These are phyloP conservation scores for Floccularia luteovirens DNA, from an alignment of 768 basidiomycete genomes.

Conservation along the genomic window DNA sequence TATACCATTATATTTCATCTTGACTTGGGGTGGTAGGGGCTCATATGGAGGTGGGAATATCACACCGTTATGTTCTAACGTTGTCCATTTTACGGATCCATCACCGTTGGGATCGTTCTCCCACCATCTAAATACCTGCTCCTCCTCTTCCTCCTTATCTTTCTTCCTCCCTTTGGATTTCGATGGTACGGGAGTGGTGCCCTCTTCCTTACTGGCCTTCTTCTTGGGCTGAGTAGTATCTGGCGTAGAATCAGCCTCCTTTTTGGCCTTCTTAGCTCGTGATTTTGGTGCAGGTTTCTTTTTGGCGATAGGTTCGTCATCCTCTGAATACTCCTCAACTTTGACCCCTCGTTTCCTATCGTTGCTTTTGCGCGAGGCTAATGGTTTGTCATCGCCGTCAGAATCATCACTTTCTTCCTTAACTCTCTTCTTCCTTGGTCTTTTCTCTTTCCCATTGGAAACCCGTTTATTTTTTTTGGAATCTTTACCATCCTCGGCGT, in stretches of 20 bases:
- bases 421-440: slow-evolving; percentile 58
- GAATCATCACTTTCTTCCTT: slow-evolving; percentile 38
- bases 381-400: slow-evolving; percentile 28
- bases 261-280: slow-evolving; percentile 45
- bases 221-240: slow-evolving; percentile 40
- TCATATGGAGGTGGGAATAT: slow-evolving; percentile 95
- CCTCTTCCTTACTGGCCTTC: slow-evolving; percentile 32
- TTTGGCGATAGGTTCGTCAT: slow-evolving; percentile 34
- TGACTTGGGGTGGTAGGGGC: slow-evolving; percentile 71
- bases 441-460: slow-evolving; percentile 37
- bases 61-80: slow-evolving; percentile 92
- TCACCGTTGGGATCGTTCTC: slow-evolving; percentile 69
- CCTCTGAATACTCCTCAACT: slow-evolving; percentile 42
- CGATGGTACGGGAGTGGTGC: slow-evolving; percentile 21
- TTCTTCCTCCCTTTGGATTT: slow-evolving; percentile 45
- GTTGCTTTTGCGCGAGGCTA: slow-evolving; percentile 26
- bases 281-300: slow-evolving; percentile 39
- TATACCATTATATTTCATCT: slow-evolving; percentile 92
- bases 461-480: slow-evolving; percentile 39
- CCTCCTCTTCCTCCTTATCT: slow-evolving; percentile 62
- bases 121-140: slow-evolving; percentile 84
- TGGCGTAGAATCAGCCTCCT: slow-evolving; percentile 37
- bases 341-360: slow-evolving; percentile 40
- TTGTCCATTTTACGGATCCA: slow-evolving; percentile 84
- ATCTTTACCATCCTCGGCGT: slow-evolving; percentile 26